Base-by-base conservation (phyloP, 2,329 filamentous ascomycete genomes). In the Penicillium vulpinum region DNA sequence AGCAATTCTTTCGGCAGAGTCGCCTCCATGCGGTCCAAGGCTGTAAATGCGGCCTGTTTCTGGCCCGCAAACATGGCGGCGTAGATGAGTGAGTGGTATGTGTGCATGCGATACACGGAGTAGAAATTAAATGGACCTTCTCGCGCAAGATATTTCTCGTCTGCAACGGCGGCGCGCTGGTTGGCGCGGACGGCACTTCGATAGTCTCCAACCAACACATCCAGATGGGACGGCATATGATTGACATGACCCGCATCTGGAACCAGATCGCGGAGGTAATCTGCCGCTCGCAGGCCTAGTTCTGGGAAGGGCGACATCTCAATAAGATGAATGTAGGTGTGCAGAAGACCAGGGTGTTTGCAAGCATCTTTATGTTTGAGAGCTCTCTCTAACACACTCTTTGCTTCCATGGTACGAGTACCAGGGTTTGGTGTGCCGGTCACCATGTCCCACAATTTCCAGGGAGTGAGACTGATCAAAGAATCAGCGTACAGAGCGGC, bases 191-290 rank as follows among this genome's bases (percentile, higher is more conserved):
- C 85, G 5, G 88, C 88, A 9, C 79, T 78, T 29, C 81, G 77
- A 67, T 91, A 92, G 64, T 91, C 84, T 13, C 90, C 90, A 28
- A 86, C 83, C 0, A 92, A 80, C 11, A 90, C 83, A 69, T 92
- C 89, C 35, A 92, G 78, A 70, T 93, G 90, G 0, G 85, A 85
- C 0, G 89, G 89, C 90, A 93, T 92, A 67, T 91, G 88, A 39
- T 86, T 79, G 0, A 90, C 75, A 70, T 92, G 89, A 0, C 88
- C 88, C 0, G 84, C 80, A 67, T 91, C 88, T 0, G 88, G 88
- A 0, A 88, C 83, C 2, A 91, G 79, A 10, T 78, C 80, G 22
- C 88, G 84, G 11, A 91, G 78, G 22, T 67, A 74, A 64, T 91
- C 82, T 5, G 87, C 88, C 0, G 82, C 78, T 0, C 81, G 75